phyloP scores from a whole-genome alignment of 495 filamentous ascomycete species.

The Terfezia claveryi region DNA sequence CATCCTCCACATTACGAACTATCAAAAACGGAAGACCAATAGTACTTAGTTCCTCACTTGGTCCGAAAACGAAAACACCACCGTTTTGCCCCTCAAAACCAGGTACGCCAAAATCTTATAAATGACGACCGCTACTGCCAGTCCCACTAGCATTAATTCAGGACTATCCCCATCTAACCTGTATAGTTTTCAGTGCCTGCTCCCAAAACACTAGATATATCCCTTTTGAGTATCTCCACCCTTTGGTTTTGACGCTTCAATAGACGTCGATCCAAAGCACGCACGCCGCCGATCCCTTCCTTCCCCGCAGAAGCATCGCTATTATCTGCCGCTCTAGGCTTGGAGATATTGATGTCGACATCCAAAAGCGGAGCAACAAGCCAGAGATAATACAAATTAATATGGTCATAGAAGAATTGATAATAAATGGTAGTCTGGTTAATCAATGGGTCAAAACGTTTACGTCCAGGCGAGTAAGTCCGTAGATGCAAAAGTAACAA shows the following conservation, averaged over 20 bases:
- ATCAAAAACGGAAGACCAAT: too few relatives aligned
- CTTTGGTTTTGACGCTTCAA: constrained; percentile 25
- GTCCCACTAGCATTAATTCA: constrained; percentile 33
- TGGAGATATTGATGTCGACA: constrained; percentile 31
- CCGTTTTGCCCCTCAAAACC: constrained; percentile 30
- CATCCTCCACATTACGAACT: too few relatives aligned
- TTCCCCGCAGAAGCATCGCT: constrained; percentile 37
- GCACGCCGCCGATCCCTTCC: constrained; percentile 32
- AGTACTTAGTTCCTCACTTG: too few relatives aligned
- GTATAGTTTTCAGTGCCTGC: constrained; percentile 41
- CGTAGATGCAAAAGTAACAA: constrained; percentile 53
- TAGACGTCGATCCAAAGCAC: constrained; percentile 32
- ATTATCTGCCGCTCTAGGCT: constrained; percentile 31
- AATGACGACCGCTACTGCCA: constrained; percentile 37
- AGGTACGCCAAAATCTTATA: constrained; percentile 44
- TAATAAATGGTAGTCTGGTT: too few relatives aligned
- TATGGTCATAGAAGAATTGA: constrained; percentile 33
- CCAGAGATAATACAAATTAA: constrained; percentile 34
- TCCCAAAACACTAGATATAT: constrained; percentile 33
- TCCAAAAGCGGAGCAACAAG: constrained; percentile 33
- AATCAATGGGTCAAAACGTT: constrained; percentile 51
- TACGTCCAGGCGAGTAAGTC: constrained; percentile 43
- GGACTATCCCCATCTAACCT: constrained; percentile 32
- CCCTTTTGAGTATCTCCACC: constrained; percentile 40
- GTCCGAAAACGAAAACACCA: not conserved